Percentiles rank a stretch among this genome's conserved stretches.
Evolutionary conservation across 257 asterid species (phyloP).

Genomic region (Forsythia suspensa): DNA sequence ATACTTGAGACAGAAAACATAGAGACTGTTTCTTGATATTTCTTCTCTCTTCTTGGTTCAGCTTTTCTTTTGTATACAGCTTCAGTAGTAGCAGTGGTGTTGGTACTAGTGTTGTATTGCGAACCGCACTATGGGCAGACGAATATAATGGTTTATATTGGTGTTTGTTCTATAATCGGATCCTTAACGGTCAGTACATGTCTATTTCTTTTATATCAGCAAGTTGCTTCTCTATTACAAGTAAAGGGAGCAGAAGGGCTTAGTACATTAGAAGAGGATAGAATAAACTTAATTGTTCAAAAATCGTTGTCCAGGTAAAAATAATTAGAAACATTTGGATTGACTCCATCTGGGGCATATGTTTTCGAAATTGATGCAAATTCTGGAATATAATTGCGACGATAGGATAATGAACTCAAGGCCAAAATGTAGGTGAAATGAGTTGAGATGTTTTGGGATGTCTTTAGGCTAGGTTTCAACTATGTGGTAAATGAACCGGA

Average conservation of each 20-base stretch:
- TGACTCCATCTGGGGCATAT: too few species aligned
- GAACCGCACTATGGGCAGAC: constrained; percentile 85
- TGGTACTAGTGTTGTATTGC: constrained; percentile 68
- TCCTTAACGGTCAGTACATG: constrained; percentile 70
- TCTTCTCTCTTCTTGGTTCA: constrained; percentile 37
- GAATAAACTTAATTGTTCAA: neutral
- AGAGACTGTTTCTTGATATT: constrained; percentile 8
- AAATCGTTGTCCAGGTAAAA: neutral
- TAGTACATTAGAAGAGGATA: neutral
- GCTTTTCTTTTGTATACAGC: constrained; percentile 74
- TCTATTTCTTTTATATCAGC: constrained; percentile 4
- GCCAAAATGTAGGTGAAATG: neutral
- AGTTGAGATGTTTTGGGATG: neutral
- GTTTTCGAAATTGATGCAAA: neutral
- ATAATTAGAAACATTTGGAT: neutral
- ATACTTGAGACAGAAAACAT: neutral
- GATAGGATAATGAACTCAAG: neutral
- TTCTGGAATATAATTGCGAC: neutral
- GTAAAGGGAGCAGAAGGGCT: neutral
- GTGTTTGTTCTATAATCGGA: constrained; percentile 79
- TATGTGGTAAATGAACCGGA: neutral
- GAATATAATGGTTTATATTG: constrained; percentile 72
- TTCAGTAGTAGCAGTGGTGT: constrained; percentile 59
- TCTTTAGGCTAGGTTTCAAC: neutral
- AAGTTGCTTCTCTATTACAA: neutral